Evolutionary conservation across 2,329 filamentous ascomycete species (phyloP), one percentile per base, ranked within the genome.

Genomic region (Colletotrichum theobromicola): DNA sequence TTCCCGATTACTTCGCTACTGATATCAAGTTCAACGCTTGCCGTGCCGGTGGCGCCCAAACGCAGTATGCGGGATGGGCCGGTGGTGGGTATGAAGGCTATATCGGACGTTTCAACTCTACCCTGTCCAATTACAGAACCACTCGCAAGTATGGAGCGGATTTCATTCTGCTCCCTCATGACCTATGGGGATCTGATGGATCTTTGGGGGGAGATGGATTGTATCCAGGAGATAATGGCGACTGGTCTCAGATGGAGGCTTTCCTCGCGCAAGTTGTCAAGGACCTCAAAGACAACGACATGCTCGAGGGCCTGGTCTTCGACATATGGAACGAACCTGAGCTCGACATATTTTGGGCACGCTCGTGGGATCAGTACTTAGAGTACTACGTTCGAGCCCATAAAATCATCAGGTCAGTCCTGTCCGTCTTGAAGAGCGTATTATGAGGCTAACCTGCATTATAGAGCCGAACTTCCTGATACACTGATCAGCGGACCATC

Each of bases 341-440:
- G n/a, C 42, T 46, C 4, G 42, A 46, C 12, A 7, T 46, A 3
- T 46, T 46, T n/a, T 46, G 42, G 42, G 42, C 42, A 1, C 42
- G 42, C 42, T 21, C 42, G n/a, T 46, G 42, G 42, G 42, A 46
- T 4, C 42, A 46, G n/a, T 46, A 46, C n/a, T 46, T 46, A 46
- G n/a, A 46, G 42, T 46, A 46, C 42, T 46, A 46, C 5, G 42
- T 46, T 21, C 1, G n/a, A 2, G 42, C 42, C 7, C 42, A 46
- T 10, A 46, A 10, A 46, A 46, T 46, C 42, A 46, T 46, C 42
- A 46, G 42, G 42, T 13, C 42, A 46, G 42, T 46, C 12, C 18
- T 46, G 42, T 16, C 0, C 42, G 21, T 10, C 21, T 21, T 7
- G 0, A 0, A 9, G 13, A 21, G 30, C 10, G 10, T 0, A 21